Conservation (phyloP, 2,329 filamentous ascomycete species). For the Aureobasidium sp. region DNA sequence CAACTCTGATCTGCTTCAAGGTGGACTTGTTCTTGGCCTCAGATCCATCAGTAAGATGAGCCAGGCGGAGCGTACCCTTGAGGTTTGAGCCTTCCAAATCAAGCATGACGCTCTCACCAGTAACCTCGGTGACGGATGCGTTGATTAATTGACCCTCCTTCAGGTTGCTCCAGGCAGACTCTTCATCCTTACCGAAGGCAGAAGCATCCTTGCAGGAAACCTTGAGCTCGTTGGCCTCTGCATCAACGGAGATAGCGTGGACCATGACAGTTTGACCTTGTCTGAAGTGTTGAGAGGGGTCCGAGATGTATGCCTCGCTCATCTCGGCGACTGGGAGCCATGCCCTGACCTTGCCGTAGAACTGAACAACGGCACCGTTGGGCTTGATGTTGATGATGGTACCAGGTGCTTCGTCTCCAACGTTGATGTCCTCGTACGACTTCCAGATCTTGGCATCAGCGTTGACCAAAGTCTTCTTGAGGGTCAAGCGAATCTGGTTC, state of each 20-base stretch:
- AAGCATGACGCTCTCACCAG: conserved; percentile 45
- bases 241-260: conserved; percentile 73
- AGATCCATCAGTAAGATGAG: conserved; percentile 80
- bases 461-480: conserved; percentile 93
- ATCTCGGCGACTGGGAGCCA: conserved; percentile 93
- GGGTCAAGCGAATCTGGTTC: conserved; percentile 72
- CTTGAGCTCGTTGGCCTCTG: conserved; percentile 61
- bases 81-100: conserved; percentile 67
- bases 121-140: conserved; percentile 53
- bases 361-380: conserved; percentile 81
- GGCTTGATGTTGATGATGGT: conserved; percentile 75
- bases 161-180: conserved; percentile 62
- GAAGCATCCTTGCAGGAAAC: conserved; percentile 90
- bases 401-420: conserved; percentile 72
- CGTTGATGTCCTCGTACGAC: conserved; percentile 62
- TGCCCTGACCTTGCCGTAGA: conserved; percentile 74
- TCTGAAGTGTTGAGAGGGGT: conserved; percentile 83
- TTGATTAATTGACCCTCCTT: conserved; percentile 66
- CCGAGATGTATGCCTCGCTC: conserved; percentile 92
- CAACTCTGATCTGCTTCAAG: conserved; percentile 73
- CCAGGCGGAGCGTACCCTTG: conserved; percentile 66
- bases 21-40: conserved; percentile 66
- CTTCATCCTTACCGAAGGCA: conserved; percentile 69
- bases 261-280: conserved; percentile 86
- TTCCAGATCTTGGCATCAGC: conserved; percentile 75